Base-by-base conservation (phyloP, 2,329 filamentous ascomycete species). In the Phialophora chinensis region DNA sequence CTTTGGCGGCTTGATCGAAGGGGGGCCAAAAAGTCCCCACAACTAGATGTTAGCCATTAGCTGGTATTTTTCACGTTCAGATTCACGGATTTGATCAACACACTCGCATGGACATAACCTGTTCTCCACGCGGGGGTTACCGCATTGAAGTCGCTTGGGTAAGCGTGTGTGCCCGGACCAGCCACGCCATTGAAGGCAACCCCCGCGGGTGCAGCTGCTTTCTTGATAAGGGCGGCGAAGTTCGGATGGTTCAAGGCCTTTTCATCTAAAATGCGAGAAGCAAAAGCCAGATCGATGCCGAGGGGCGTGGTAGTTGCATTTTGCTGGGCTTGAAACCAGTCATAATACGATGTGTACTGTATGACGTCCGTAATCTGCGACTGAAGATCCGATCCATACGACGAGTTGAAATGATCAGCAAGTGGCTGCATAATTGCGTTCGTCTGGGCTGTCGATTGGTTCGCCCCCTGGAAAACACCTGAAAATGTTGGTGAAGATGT, bases 1-100 rank as follows among this genome's bases (percentile, higher is more conserved):
- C 42, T 25, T 58, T 58, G 12, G 35, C 33, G 12, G 55, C 38
- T 8, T 38, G n/a, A 38, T 58, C 42, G n/a, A 58, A 58, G 14
- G 55, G 55, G 4, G 55, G 35, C 55, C 55, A 58, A 17, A 6
- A 17, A 5, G 31, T 33, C 14, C 27, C 35, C 5, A 38, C 42
- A 27, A 58, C 55, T 58, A 42, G 33, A 44, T 44, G 23, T 25
- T 25, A 44, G 42, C 42, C 42, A 44, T 44, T n/a, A 44, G 42
- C 50, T 25, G 27, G 27, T 53, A 20, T 29, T 29, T 53, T 20
- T 53, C 6, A 4, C 50, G 4, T 53, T 53, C 50, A 53, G 4
- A 53, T 53, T 53, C 50, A 53, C 4, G 23, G 6, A 17, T 8
- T 14, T 44, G 42, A 44, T 44, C 2, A 44, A 44, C 42, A 44